A percentile compares a stretch with the other conserved stretches of the same genome.
Evolutionary conservation across 176 grass and related monocot genomes (phyloP).

Genomic region (Alopecurus myosuroides): DNA sequence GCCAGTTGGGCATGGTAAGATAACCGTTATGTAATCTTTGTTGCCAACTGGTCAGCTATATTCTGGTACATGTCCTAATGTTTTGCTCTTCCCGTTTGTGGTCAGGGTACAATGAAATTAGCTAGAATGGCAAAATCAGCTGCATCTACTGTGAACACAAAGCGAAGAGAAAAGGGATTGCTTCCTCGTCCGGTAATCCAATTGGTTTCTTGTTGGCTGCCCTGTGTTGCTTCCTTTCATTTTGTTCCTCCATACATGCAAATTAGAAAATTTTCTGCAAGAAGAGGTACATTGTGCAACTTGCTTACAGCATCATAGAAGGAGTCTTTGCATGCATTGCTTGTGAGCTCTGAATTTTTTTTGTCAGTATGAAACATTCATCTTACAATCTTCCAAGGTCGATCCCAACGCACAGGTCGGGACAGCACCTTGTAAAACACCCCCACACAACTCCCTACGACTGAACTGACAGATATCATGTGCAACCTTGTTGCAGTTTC

Average conservation of each 20-base stretch:
- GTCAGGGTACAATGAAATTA: slow-evolving; percentile 91
- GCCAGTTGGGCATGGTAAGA: slow-evolving; percentile 91
- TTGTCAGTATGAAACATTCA: too few species aligned
- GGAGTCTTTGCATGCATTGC: not conserved
- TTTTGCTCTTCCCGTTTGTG: not conserved
- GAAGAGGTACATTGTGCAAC: not conserved
- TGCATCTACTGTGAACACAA: slow-evolving; percentile 74
- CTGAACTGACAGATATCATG: too few species aligned
- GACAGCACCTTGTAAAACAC: too few species aligned
- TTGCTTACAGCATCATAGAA: not conserved
- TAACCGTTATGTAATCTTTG: slow-evolving; percentile 1
- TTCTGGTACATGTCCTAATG: not conserved
- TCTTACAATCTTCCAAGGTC: too few species aligned
- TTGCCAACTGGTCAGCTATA: not conserved
- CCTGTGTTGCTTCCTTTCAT: not conserved
- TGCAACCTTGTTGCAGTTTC: too few species aligned
- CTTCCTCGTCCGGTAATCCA: slow-evolving; percentile 81
- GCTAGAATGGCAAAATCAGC: slow-evolving; percentile 87
- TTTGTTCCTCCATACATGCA: not conserved
- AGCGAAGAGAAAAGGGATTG: slow-evolving; percentile 82
- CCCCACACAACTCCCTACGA: too few species aligned
- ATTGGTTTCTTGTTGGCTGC: slow-evolving; percentile 24
- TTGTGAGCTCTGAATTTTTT: not conserved
- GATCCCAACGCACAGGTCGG: too few species aligned
- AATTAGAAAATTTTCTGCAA: not conserved